A percentile compares a stretch with the other conserved stretches of the same genome.
phyloP scores from a whole-genome alignment of 345 rosid species.

The Murraya paniculata region DNA sequence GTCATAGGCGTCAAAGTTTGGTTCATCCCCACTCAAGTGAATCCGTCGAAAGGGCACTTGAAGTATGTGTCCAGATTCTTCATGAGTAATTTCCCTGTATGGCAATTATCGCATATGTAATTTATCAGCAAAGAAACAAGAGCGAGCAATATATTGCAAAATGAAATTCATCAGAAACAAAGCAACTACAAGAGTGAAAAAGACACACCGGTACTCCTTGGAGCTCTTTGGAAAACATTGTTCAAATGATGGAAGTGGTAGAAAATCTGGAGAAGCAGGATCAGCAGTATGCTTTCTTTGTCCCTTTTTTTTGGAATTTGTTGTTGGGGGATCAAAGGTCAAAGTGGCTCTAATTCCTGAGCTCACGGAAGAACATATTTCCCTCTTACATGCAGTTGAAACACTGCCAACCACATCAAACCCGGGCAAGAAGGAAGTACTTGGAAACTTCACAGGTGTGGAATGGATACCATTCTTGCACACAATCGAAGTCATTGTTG shows the following conservation, averaged over 20 bases:
- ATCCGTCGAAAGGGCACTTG: conserved; percentile 90
- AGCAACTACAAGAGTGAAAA: not conserved
- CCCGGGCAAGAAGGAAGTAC: conserved; percentile 53
- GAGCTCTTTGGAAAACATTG: conserved; percentile 94
- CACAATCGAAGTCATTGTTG: conserved; percentile 45
- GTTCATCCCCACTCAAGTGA: conserved; percentile 82
- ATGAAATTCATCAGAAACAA: not conserved
- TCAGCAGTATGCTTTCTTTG: conserved; percentile 73
- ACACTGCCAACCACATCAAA: conserved; percentile 49
- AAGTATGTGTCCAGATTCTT: conserved; percentile 78
- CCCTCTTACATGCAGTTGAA: conserved; percentile 45
- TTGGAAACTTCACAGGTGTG: conserved; percentile 44
- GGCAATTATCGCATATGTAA: not conserved
- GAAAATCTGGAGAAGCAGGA: conserved; percentile 91
- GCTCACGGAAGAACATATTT: conserved; percentile 15
- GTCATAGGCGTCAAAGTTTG: conserved; percentile 80
- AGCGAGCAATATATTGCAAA: not conserved
- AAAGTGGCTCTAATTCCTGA: conserved; percentile 55
- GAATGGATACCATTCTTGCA: conserved; percentile 56
- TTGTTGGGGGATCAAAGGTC: conserved; percentile 72
- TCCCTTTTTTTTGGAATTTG: conserved; percentile 46
- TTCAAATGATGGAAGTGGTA: conserved; percentile 83
- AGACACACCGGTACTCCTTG: conserved; percentile 59
- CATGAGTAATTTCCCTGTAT: conserved; percentile 75
- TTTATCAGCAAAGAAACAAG: not conserved